Evolutionary conservation across 352 stramenopile species (phyloP).

Genomic region (Phytophthora gonapodyides): DNA sequence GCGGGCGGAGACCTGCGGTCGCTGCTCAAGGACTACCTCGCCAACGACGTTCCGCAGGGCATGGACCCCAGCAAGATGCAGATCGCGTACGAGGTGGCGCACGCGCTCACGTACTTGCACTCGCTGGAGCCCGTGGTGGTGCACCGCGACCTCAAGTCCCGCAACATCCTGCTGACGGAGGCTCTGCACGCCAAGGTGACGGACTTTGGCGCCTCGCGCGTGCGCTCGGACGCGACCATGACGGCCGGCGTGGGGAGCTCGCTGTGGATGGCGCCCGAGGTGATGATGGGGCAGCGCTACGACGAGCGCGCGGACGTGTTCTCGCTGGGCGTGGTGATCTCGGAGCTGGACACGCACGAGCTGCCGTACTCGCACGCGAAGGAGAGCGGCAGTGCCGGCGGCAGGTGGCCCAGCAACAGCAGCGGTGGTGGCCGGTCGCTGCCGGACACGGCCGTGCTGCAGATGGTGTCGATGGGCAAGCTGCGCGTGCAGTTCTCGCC

Average conservation of each 20-base stretch:
- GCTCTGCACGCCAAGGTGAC: constrained; percentile 50
- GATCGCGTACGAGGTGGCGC: constrained; percentile 40
- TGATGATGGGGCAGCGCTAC: constrained; percentile 46
- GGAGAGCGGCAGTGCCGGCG: constrained; percentile 11
- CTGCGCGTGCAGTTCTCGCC: constrained; percentile 28
- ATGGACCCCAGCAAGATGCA: constrained; percentile 39
- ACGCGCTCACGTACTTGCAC: constrained; percentile 44
- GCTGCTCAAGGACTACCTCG: constrained; percentile 37
- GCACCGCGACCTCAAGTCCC: constrained; percentile 70
- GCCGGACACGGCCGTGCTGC: constrained; percentile 34
- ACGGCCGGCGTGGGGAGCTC: constrained; percentile 28
- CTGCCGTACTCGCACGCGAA: constrained; percentile 36
- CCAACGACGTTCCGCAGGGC: constrained; percentile 17
- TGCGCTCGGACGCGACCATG: constrained; percentile 35
- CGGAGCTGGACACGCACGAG: constrained; percentile 39
- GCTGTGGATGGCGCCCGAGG: constrained; percentile 43
- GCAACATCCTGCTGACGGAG: constrained; percentile 62
- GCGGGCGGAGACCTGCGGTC: constrained; percentile 45
- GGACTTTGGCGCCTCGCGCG: constrained; percentile 51
- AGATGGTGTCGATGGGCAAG: constrained; percentile 35
- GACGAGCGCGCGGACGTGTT: constrained; percentile 47
- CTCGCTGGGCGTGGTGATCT: constrained; percentile 41
- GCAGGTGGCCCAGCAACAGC: background rate
- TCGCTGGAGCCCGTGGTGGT: constrained; percentile 34
- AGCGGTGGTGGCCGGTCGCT: constrained; percentile 11